Evolutionary conservation across 352 stramenopile species (phyloP).

Genomic region (Globisporangium nunn): DNA sequence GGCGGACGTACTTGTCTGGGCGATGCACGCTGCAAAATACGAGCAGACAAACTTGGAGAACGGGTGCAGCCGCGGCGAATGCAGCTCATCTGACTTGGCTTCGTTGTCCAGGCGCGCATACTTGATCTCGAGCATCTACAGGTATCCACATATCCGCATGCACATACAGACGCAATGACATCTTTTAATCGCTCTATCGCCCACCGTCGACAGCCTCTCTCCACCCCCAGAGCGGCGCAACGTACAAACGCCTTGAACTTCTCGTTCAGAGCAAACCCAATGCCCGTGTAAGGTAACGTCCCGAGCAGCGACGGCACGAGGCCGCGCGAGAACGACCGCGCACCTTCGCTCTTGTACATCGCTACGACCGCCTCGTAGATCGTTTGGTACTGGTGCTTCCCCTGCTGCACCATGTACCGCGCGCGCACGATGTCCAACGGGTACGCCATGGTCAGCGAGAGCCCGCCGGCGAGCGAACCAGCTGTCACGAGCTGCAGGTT

Average conservation of each 20-base stretch:
- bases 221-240: not conserved
- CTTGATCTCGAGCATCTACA: slow-evolving; percentile 44
- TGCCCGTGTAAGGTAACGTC: slow-evolving; percentile 82
- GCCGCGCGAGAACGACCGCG: slow-evolving; percentile 59
- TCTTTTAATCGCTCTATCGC: too few species aligned
- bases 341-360: slow-evolving; percentile 75
- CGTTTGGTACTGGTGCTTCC: slow-evolving; percentile 64
- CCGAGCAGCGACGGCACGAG: slow-evolving; percentile 73
- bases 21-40: slow-evolving; percentile 79
- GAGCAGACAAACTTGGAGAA: slow-evolving; percentile 81
- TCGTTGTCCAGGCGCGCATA: slow-evolving; percentile 23
- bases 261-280: slow-evolving; percentile 82
- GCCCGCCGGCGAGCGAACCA: slow-evolving; percentile 58
- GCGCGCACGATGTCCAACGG: slow-evolving; percentile 78
- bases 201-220: not conserved
- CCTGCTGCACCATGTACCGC: slow-evolving; percentile 84
- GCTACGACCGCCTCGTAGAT: slow-evolving; percentile 55
- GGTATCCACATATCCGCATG: not conserved
- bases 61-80: slow-evolving; percentile 36
- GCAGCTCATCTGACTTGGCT: slow-evolving; percentile 7
- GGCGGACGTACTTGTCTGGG: slow-evolving; percentile 60
- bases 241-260: slow-evolving; percentile 71
- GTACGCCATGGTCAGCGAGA: slow-evolving; percentile 73
- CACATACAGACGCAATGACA: too few species aligned
- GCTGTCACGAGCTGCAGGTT: slow-evolving; percentile 69